A percentile compares a stretch with the other conserved stretches of the same genome.
Evolutionary conservation across 176 grass and related monocot species (phyloP).

Genomic region (Rhynchospora breviuscula): DNA sequence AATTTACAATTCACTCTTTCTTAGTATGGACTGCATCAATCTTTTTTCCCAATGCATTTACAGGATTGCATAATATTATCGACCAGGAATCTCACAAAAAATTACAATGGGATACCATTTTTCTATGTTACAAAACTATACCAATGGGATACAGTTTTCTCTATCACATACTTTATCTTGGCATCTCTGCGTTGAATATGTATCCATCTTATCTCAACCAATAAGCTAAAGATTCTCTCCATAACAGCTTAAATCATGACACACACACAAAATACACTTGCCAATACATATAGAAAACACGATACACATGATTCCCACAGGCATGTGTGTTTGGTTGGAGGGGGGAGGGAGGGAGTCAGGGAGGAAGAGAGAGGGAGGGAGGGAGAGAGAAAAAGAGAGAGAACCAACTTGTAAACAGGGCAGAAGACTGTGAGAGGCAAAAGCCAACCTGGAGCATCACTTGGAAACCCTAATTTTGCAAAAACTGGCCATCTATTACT

Average conservation of each 20-base stretch:
- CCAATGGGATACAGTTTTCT: not conserved
- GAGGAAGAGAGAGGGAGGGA: too few species aligned
- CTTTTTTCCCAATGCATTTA: not conserved
- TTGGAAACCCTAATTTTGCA: conserved; percentile 44
- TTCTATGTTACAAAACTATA: not conserved
- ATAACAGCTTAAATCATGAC: not conserved
- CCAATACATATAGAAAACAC: not conserved
- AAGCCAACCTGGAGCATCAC: conserved; percentile 69
- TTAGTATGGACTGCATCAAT: not conserved
- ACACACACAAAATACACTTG: not conserved
- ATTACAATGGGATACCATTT: not conserved
- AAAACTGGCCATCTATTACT: conserved; percentile 79
- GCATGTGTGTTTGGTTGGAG: not conserved
- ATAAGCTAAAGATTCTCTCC: not conserved
- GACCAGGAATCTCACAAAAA: not conserved
- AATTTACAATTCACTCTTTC: not conserved
- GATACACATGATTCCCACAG: not conserved
- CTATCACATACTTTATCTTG: not conserved
- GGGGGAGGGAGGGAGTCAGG: not conserved
- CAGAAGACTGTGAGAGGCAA: conserved; percentile 91
- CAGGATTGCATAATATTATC: not conserved
- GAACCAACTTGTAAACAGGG: conserved; percentile 86
- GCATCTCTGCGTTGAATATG: not conserved
- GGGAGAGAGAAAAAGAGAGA: not conserved
- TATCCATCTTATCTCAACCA: not conserved